Evolutionary conservation across 2,329 filamentous ascomycete species (phyloP), one percentile per base, ranked within the genome.

Genomic region (Xylariaceae sp.): DNA sequence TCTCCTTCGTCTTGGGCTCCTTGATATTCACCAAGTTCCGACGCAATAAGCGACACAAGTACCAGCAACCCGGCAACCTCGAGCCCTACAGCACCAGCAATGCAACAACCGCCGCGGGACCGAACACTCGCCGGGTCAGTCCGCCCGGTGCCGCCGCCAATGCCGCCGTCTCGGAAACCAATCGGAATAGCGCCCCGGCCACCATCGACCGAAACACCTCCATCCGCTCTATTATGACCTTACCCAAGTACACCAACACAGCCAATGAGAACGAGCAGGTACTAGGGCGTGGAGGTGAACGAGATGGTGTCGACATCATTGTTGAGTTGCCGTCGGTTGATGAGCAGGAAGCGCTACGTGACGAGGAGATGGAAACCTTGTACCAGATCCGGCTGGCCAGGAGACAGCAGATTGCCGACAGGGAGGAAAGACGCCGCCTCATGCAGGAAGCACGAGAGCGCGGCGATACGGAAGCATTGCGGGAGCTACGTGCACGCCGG

Each of bases 291-390:
- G 94, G 96, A 73, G 94, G 94, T 53, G 94, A 99, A 72, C 83
- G 94, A 61, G 93, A 82, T 56, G 94, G 94, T 6, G 91, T 99
- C 67, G 94, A 99, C 68, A 84, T 90, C 3, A 92, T 99, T 0
- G 76, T 97, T 10, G 92, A 97, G 72, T 85, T 89, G 65, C 92
- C 92, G 0, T 90, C 88, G 0, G 82, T 79, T 7, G 90, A 96
- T 55, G 88, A 92, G 56, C 86, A 95, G 65, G 91, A 96, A 72
- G 75, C 77, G 1, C 77, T 91, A 56, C 83, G 94, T 10, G 92
- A 97, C 64, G 85, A 90, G 34, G 90, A 97, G 73, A 97, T 97
- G 94, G 89, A 94, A 63, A 85, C 89, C 0, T 75, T 97, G 47
- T 97, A 96, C 73, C 91, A 96, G 73, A 93, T 97, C 60, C 87